Evolutionary conservation across 78 protist genomes (phyloP), one percentile per base, ranked within the genome.

Genomic region (Planoprotostelium fungivorum): DNA sequence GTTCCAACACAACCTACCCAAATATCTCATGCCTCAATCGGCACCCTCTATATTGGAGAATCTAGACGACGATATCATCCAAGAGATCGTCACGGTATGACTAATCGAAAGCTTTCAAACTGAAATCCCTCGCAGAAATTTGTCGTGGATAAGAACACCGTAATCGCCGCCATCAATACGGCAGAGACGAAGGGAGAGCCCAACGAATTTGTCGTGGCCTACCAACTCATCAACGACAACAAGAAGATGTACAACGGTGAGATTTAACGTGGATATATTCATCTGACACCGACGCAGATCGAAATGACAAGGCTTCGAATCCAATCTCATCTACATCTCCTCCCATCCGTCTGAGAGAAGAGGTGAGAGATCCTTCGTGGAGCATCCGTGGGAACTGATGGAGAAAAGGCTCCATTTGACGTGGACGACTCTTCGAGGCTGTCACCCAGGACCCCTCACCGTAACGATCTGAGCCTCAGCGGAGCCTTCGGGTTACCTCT

Each of bases 1-100:
- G 99, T 98, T 98, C 88, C 63, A 35, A 29, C 85, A 9, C 0
- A 29, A 91, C 35, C 89, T 98, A 37, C 98, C 98, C 28, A 87
- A 10, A 39, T 94, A 96, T 90, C 88, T 98, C 84, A 29, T 85
- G 63, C 37, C 37, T 5, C 36, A 85, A 37, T 92, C 94, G 25
- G 87, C 94, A 34, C 94, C 94, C 35, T 83, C 89, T 28, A 88
- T 83, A 23, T 88, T 87, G 38, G 91, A 93, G 35, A 88, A 87
- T 16, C 35, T 92, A 25, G 90, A 92, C 38, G 39, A 37, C 16
- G 87, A 36, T 1, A 37, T 92, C 34, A 37, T 92, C 29, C 37
- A 88, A 84, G 94, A 92, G 83, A 29, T 92, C 85, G 84, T 85
- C 29, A 86, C 86, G 16, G 91, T 92, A 88, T 29, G 94, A 84